Base-by-base conservation (phyloP, 2,329 filamentous ascomycete genomes). In the Rhynchosporium secalis region DNA sequence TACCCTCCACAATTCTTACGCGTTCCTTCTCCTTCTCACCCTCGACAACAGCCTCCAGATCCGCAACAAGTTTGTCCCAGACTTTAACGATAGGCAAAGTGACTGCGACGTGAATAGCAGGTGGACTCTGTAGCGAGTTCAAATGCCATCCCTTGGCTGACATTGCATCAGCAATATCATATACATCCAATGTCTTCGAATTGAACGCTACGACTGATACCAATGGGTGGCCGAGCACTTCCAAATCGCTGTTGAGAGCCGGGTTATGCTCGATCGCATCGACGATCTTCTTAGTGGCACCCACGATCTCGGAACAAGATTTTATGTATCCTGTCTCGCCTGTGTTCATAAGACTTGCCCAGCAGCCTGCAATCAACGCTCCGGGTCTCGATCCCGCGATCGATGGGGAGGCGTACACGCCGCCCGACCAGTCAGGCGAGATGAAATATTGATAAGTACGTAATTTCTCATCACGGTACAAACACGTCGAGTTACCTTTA, bases 401-500 rank as follows among this genome's bases (percentile, higher is more conserved):
- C 4, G 89, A 90, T 0, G 95, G 95, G 1, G 91, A 96, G 46
- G 92, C 95, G 76, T 99, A 99, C 8, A 99, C 92, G 71, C 95
- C 95, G 63, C 95, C 95, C 9, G 90, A 87, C 95, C 95, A 99
- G 77, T 96, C 91, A 6, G 95, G 89, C 38, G 89, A 91, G 74
- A 99, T 89, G 77, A 96, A 99, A 82, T 99, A 99, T 77, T 99
- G 95, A 77, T 96, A 94, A 62, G 86, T 86, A 69, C 95, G 87
- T 68, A 96, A 84, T 52, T 84, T 79, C 40, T 87, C 83, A 51
- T 86, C 90, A 70, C 95, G 91, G 82, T 99, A 99, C 47, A 99
- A 83, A 13, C 96, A 83, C 1, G 92, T 95, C 58, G 90, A 95
- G 82, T 96, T 99, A 69, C 95, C 95, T 80, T 99, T 99, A 58